A percentile compares a stretch with the other conserved stretches of the same genome.
Evolutionary conservation across 2,329 filamentous ascomycete species (phyloP).

Genomic region (Colletotrichum spinosum): DNA sequence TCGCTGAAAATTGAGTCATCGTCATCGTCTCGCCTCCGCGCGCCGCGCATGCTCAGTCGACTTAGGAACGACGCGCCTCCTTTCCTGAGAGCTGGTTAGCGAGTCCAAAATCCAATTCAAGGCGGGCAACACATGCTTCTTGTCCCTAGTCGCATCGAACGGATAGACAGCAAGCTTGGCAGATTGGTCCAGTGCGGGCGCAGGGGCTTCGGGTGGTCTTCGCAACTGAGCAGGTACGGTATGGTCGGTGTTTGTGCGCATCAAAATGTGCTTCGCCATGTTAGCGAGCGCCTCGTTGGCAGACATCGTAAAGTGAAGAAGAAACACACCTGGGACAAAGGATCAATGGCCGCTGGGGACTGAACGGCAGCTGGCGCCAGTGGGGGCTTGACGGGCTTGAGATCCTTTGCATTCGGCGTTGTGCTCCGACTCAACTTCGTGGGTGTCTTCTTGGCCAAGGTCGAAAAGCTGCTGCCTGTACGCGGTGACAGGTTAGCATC

Average conservation of each 20-base stretch:
- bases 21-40: slow-evolving; percentile 79
- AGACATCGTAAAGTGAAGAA: no score
- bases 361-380: slow-evolving; percentile 31
- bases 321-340: slow-evolving; percentile 44
- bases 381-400: slow-evolving; percentile 35
- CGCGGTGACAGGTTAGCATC: slow-evolving; percentile 20
- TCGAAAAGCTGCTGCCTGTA: slow-evolving; percentile 33
- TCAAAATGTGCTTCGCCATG: slow-evolving; percentile 66
- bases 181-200: slow-evolving; percentile 53
- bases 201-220: slow-evolving; percentile 64
- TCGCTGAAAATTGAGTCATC: slow-evolving; percentile 79
- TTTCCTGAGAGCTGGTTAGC: slow-evolving; percentile 68
- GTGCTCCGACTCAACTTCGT: slow-evolving; percentile 31
- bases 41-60: slow-evolving; percentile 77
- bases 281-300: slow-evolving; percentile 12
- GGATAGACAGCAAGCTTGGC: slow-evolving; percentile 50
- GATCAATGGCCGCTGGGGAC: slow-evolving; percentile 42
- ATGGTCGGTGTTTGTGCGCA: slow-evolving; percentile 74
- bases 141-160: slow-evolving; percentile 67
- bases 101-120: background rate
- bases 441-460: slow-evolving; percentile 36
- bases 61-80: slow-evolving; percentile 90
- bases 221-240: slow-evolving; percentile 68
- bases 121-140: slow-evolving; percentile 66
- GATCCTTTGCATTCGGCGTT: slow-evolving; percentile 37